phyloP scores from a whole-genome alignment of 352 stramenopile species.

The Pythium periplocum region DNA sequence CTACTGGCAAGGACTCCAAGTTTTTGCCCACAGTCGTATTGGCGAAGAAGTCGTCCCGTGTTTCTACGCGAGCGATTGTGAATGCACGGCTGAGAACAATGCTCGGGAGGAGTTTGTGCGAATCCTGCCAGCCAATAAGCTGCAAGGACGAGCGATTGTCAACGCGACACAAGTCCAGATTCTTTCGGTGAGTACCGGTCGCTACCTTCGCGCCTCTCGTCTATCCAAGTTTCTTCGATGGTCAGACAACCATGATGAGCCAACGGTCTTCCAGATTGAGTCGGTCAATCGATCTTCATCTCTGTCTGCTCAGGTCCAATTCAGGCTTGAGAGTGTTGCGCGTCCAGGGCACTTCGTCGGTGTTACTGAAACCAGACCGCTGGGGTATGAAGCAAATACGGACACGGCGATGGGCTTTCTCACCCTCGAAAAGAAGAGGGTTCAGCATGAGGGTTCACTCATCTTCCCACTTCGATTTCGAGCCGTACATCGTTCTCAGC shows the following conservation, averaged over 20 bases:
- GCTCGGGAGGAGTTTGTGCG: conserved; percentile 18
- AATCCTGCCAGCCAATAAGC: conserved; percentile 20
- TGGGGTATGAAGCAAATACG: conserved; percentile 5
- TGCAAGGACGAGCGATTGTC: conserved; percentile 19
- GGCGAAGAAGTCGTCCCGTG: conserved; percentile 18
- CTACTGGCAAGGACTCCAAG: conserved; percentile 28
- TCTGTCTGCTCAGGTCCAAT: conserved; percentile 17
- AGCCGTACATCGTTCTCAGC: conserved; percentile 16
- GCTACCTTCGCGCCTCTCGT: conserved; percentile 20
- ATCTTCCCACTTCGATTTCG: conserved; percentile 25
- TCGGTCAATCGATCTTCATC: conserved; percentile 16
- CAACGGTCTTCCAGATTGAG: conserved; percentile 26
- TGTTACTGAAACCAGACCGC: conserved; percentile 12
- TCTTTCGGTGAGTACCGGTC: conserved; percentile 17
- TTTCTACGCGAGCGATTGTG: conserved; percentile 20
- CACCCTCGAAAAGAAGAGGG: conserved; percentile 32
- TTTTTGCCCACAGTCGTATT: conserved; percentile 15
- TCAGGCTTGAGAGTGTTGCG: conserved; percentile 18
- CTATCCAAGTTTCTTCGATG: conserved; percentile 28
- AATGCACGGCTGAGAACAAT: conserved; percentile 9
- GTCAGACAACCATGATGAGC: conserved; percentile 22
- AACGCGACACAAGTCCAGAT: conserved; percentile 25
- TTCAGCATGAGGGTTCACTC: conserved; percentile 13
- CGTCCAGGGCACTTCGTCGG: conserved; percentile 22
- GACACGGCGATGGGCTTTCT: conserved; percentile 22